Conservation (phyloP, 805 yeast genomes). For the Nakazawaea pomicola region DNA sequence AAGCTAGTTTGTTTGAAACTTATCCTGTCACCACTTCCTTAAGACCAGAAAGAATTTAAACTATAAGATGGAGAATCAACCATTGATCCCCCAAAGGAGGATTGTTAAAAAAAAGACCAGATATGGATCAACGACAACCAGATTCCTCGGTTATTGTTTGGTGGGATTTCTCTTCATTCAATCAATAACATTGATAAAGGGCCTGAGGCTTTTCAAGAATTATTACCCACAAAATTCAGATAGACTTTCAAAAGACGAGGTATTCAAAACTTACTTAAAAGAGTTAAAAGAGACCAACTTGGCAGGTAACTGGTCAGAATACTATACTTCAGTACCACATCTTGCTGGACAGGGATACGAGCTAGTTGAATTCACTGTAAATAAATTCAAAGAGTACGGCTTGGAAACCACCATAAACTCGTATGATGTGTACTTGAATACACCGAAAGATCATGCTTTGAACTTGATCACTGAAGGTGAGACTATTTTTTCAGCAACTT, state of each 20-base stretch:
- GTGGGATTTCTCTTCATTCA: constrained; percentile 5
- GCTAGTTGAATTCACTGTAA: constrained; percentile 53
- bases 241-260: constrained; percentile 4
- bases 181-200: not conserved
- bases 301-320: constrained; percentile 50
- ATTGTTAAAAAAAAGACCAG: not conserved
- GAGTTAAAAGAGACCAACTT: constrained; percentile 25
- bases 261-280: constrained; percentile 16
- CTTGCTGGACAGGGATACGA: constrained; percentile 49
- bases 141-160: constrained; percentile 1
- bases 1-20: too few relatives aligned
- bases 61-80: constrained; percentile 9
- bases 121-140: constrained; percentile 1
- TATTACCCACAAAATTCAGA: constrained; percentile 1
- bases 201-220: not conserved
- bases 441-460: constrained; percentile 54
- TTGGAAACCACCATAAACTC: constrained; percentile 46
- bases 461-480: constrained; percentile 29
- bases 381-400: constrained; percentile 58
- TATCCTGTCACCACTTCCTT: too few relatives aligned
- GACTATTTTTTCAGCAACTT: constrained; percentile 44
- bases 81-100: not conserved
- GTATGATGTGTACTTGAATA: constrained; percentile 57
- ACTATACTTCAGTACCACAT: constrained; percentile 50
- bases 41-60: too few relatives aligned